phyloP scores from a whole-genome alignment of 2,329 filamentous ascomycete genomes.

The Parastagonospora nodorum region DNA sequence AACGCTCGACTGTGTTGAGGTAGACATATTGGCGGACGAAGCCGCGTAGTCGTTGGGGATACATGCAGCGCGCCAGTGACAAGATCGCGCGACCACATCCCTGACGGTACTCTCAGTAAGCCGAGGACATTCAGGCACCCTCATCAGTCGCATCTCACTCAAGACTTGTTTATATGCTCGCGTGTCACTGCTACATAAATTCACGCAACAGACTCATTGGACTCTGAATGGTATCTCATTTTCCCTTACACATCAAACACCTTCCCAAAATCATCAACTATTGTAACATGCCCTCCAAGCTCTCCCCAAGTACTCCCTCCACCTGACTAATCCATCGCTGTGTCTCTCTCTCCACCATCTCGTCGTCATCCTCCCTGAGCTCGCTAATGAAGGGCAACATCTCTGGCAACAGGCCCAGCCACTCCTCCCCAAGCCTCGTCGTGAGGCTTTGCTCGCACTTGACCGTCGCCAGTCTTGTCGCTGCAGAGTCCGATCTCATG shows the following conservation, averaged over 20 bases:
- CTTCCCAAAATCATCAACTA: conserved; percentile 47
- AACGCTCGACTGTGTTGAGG: conserved; percentile 35
- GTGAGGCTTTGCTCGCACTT: conserved; percentile 81
- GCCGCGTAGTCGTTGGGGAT: conserved; percentile 1
- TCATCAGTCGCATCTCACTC: no score
- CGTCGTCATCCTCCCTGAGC: conserved; percentile 94
- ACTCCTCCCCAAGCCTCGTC: conserved; percentile 84
- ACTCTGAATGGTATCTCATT: not conserved
- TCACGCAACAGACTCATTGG: no score
- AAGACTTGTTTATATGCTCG: no score
- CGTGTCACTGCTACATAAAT: no score
- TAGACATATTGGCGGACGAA: conserved; percentile 25
- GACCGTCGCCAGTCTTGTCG: conserved; percentile 80
- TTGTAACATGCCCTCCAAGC: conserved; percentile 88
- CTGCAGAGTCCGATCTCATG: conserved; percentile 72
- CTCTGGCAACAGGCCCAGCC: conserved; percentile 87
- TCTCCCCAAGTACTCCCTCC: conserved; percentile 87
- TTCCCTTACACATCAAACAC: not conserved
- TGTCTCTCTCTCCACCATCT: conserved; percentile 87
- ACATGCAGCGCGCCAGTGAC: not conserved
- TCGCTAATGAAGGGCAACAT: conserved; percentile 97
- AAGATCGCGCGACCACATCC: no score
- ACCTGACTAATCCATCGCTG: conserved; percentile 89
- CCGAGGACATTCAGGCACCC: no score
- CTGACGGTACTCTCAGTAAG: no score